Evolutionary conservation across 1,139 yeast species (phyloP).

Genomic region (Suhomyces maxii): DNA sequence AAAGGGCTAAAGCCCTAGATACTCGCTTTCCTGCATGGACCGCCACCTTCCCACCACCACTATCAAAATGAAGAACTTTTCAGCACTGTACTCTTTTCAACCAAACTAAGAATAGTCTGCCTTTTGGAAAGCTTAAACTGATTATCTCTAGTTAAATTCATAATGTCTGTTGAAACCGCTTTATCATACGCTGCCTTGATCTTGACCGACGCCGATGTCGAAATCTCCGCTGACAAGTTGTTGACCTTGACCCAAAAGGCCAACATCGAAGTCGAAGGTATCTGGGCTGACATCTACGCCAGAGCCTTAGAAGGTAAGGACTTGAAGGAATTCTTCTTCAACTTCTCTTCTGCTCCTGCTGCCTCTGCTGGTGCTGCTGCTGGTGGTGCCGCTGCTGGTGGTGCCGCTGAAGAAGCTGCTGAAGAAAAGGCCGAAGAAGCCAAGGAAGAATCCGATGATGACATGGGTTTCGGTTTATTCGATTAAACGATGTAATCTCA

Average conservation of each 20-base stretch:
- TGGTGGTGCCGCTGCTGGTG: slow-evolving; percentile 65
- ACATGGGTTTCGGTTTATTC: slow-evolving; percentile 78
- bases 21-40: slow-evolving; percentile 5
- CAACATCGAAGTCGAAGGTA: slow-evolving; percentile 56
- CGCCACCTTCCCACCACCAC: slow-evolving; percentile 1
- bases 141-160: slow-evolving; percentile 28
- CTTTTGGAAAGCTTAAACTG: slow-evolving; percentile 23
- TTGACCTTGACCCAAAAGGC: slow-evolving; percentile 73
- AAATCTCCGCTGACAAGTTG: slow-evolving; percentile 91
- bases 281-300: slow-evolving; percentile 96
- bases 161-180: slow-evolving; percentile 61
- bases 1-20: slow-evolving; percentile 8
- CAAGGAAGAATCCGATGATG: slow-evolving; percentile 80
- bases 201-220: slow-evolving; percentile 96
- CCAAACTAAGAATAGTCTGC: slow-evolving; percentile 30
- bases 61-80: slow-evolving; percentile 9
- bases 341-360: slow-evolving; percentile 61
- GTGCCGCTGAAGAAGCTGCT: slow-evolving; percentile 52
- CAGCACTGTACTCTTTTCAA: slow-evolving; percentile 7
- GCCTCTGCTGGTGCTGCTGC: slow-evolving; percentile 43
- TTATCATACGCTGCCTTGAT: slow-evolving; percentile 93
- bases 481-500: slow-evolving; percentile 40
- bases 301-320: slow-evolving; percentile 97
- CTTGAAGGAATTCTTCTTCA: slow-evolving; percentile 86
- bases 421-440: slow-evolving; percentile 42